A percentile compares a stretch with the other conserved stretches of the same genome.
phyloP scores from a whole-genome alignment of 345 rosid species.

The Mallotus nudiflorus region DNA sequence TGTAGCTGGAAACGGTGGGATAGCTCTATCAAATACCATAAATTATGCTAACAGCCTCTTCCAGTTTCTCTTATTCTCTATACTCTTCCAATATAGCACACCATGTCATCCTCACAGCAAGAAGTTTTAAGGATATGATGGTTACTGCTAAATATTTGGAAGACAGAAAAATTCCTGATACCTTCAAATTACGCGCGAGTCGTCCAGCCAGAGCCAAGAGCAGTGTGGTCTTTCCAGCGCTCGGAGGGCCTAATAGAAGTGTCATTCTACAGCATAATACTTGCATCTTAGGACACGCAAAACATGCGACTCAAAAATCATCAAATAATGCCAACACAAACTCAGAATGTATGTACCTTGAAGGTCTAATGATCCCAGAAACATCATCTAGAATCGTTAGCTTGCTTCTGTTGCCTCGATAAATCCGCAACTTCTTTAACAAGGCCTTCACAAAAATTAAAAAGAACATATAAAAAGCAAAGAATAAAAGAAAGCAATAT shows the following conservation, averaged over 20 bases:
- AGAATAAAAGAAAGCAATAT: neutral
- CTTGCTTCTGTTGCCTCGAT: constrained; percentile 65
- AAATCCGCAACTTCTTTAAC: constrained; percentile 57
- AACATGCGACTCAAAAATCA: neutral
- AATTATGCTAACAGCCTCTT: neutral
- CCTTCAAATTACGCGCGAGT: constrained; percentile 71
- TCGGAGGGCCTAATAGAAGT: constrained; percentile 92
- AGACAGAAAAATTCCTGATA: constrained; percentile 21
- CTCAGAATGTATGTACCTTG: constrained; percentile 53
- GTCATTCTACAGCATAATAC: constrained; percentile 58
- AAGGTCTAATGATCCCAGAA: constrained; percentile 85
- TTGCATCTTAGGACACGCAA: constrained; percentile 10
- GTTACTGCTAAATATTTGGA: no score
- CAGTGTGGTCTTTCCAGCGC: constrained; percentile 94
- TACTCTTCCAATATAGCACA: no score
- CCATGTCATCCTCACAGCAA: no score
- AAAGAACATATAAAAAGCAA: no score
- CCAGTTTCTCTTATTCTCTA: neutral
- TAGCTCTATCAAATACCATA: neutral
- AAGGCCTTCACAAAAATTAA: constrained; percentile 56
- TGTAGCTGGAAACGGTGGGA: neutral
- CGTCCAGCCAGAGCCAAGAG: constrained; percentile 96
- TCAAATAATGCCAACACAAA: neutral
- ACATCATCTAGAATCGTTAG: constrained; percentile 74
- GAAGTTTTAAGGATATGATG: no score